Evolutionary conservation across 2,329 filamentous ascomycete species (phyloP), one percentile per base, ranked within the genome.

Genomic region (Xenoacremonium recifei): DNA sequence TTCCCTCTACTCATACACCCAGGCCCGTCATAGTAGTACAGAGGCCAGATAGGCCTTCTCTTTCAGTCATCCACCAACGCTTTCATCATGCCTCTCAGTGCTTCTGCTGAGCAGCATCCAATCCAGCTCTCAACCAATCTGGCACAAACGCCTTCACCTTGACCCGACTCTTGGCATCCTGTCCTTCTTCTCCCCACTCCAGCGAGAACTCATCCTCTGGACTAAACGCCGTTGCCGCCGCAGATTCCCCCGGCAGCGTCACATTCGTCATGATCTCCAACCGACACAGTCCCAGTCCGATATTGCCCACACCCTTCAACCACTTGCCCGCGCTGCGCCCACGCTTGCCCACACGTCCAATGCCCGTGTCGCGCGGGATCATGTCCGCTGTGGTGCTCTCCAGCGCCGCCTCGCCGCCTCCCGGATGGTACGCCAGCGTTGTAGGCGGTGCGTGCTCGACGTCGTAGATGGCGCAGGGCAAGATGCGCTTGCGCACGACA

Each of bases 211-310:
- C 77, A 44, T 83, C 75, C 1, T 73, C 75, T 0, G 78, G 74
- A 45, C 70, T 79, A 60, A 75, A 88, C 15, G 77, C 77, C n/a
- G n/a, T n/a, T 1, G 83, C 81, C 5, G 78, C 77, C 0, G 78
- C 76, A 49, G 86, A 82, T 42, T 80, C 79, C 5, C 82, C 86
- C 3, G 85, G 86, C 40, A 93, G 69, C 23, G 73, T 72, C 35
- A 93, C 70, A 59, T 89, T 85, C 5, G 89, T 95, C 91, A 96
- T 96, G 61, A 85, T 84, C 69, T 95, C 90, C 54, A 97, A 67
- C 19, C 92, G 82, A 61, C 92, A 96, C 52, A 96, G 68, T 3
- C 84, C 92, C 39, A 99, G 72, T 2, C 93, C 93, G 21, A 97
- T 68, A 60, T 96, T 95, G 1, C 91, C 92, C 12, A 92, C 72